Conservation (phyloP, 768 basidiomycete species). For the Leccinum olivaceopallidum region DNA sequence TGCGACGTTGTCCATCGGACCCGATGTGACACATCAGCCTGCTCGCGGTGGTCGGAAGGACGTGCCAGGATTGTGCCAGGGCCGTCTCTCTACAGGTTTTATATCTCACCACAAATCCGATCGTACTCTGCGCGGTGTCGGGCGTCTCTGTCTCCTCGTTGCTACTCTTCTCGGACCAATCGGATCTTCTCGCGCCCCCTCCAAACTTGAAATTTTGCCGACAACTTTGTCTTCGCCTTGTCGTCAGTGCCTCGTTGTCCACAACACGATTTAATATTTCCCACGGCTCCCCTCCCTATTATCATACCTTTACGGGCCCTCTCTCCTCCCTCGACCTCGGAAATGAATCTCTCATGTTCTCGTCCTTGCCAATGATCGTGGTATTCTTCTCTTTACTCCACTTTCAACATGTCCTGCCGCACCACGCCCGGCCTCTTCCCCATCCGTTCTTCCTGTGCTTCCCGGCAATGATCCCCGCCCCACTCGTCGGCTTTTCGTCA, state of each 20-base stretch:
- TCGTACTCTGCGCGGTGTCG: slow-evolving; percentile 19
- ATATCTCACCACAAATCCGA: slow-evolving; percentile 25
- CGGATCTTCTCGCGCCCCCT: not conserved
- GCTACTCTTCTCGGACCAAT: slow-evolving; percentile 10
- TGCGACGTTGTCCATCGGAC: slow-evolving; percentile 38
- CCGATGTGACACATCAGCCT: slow-evolving; percentile 36
- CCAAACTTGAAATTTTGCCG: slow-evolving; percentile 12
- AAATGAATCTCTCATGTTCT: slow-evolving; percentile 37
- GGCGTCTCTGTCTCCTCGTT: slow-evolving; percentile 24
- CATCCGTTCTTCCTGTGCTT: slow-evolving; percentile 7
- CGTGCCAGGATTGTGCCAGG: slow-evolving; percentile 31
- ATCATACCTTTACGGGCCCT: slow-evolving; percentile 20
- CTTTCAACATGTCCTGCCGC: slow-evolving; percentile 31
- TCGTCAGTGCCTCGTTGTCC: slow-evolving; percentile 22
- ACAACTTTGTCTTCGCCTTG: slow-evolving; percentile 17
- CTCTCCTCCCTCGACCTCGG: slow-evolving; percentile 26
- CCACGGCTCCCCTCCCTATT: slow-evolving; percentile 21
- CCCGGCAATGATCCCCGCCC: slow-evolving; percentile 26
- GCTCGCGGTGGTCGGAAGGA: slow-evolving; percentile 32
- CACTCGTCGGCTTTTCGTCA: slow-evolving; percentile 3
- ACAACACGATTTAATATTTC: slow-evolving; percentile 6
- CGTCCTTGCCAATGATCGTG: slow-evolving; percentile 26
- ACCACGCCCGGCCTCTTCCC: slow-evolving; percentile 20
- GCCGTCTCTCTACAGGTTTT: slow-evolving; percentile 30
- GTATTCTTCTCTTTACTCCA: slow-evolving; percentile 30